These are phyloP conservation scores for Torulaspora maleeae DNA, from an alignment of 805 yeast species.

Conservation along the genomic window DNA sequence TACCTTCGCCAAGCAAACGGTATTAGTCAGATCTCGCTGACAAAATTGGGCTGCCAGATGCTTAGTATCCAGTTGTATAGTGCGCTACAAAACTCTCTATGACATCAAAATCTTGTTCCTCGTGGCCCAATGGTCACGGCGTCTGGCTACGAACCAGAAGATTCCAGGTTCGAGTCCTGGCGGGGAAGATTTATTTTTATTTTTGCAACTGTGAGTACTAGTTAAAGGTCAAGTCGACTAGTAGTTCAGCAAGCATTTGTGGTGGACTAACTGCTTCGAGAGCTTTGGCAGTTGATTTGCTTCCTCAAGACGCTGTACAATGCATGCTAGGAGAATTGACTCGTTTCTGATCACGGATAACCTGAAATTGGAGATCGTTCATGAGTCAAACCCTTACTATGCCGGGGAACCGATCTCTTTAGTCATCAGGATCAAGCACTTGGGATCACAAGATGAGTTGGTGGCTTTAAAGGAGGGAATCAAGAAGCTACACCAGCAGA, in stretches of 20 bases:
- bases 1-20: neutral
- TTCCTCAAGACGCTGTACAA: neutral
- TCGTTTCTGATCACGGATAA: conserved; percentile 32
- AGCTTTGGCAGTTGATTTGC: neutral
- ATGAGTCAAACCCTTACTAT: conserved; percentile 40
- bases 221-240: neutral
- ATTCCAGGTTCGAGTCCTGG: conserved; percentile 55
- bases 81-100: too few relatives aligned
- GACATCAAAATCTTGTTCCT: conserved; percentile 44
- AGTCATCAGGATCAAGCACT: conserved; percentile 39
- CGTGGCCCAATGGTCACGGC: conserved; percentile 76
- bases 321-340: conserved; percentile 33
- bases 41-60: neutral
- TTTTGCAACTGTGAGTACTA: too few relatives aligned
- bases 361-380: conserved; percentile 39
- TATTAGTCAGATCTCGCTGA: neutral
- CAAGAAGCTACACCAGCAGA: conserved; percentile 7
- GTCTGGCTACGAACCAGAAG: conserved; percentile 62
- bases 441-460: conserved; percentile 34
- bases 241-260: neutral
- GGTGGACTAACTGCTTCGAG: neutral
- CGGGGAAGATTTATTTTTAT: conserved; percentile 39
- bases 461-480: conserved; percentile 13
- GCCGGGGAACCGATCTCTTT: conserved; percentile 41
- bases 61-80: neutral